Percentiles rank a stretch among this genome's conserved stretches.
Conservation (phyloP, 352 stramenopile species). For the Aphanomyces invadans region DNA sequence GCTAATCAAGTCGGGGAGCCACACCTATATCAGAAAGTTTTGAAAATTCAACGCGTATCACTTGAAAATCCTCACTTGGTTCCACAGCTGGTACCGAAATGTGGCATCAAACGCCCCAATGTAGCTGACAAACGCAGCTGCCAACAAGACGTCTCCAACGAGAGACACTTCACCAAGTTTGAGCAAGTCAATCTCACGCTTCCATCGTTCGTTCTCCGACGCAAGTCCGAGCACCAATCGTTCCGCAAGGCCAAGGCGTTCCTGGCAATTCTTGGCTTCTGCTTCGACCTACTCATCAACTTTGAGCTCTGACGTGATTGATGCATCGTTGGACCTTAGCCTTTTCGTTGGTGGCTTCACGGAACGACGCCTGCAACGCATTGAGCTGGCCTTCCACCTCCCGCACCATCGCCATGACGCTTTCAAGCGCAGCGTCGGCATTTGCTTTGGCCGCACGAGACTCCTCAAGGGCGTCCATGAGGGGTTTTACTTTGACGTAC, state of each 20-base stretch:
- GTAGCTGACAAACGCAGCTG: conserved; percentile 88
- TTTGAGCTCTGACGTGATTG: too few species aligned
- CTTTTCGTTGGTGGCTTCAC: conserved; percentile 86
- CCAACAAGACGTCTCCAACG: conserved; percentile 82
- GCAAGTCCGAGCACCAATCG: conserved; percentile 81
- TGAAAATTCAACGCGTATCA: not conserved
- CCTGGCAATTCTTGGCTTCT: conserved; percentile 78
- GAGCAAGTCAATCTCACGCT: conserved; percentile 78
- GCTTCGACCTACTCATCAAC: conserved; percentile 75
- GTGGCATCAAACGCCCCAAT: conserved; percentile 85
- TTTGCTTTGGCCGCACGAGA: conserved; percentile 62
- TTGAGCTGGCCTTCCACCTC: conserved; percentile 77
- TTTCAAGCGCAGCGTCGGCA: conserved; percentile 72
- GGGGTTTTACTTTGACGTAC: conserved; percentile 89
- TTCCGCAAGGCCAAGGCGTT: conserved; percentile 80
- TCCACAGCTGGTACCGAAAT: conserved; percentile 80
- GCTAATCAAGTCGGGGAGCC: conserved; percentile 80
- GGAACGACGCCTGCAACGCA: conserved; percentile 68
- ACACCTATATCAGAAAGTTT: conserved; percentile 33
- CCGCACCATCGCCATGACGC: conserved; percentile 70
- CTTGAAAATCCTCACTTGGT: conserved; percentile 25
- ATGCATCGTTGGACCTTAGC: conserved; percentile 63
- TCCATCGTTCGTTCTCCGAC: conserved; percentile 87
- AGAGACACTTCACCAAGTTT: conserved; percentile 60
- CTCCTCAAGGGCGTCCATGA: conserved; percentile 89